Conservation (phyloP, 108 stramenopile species). For the Cylindrotheca fusiformis region DNA sequence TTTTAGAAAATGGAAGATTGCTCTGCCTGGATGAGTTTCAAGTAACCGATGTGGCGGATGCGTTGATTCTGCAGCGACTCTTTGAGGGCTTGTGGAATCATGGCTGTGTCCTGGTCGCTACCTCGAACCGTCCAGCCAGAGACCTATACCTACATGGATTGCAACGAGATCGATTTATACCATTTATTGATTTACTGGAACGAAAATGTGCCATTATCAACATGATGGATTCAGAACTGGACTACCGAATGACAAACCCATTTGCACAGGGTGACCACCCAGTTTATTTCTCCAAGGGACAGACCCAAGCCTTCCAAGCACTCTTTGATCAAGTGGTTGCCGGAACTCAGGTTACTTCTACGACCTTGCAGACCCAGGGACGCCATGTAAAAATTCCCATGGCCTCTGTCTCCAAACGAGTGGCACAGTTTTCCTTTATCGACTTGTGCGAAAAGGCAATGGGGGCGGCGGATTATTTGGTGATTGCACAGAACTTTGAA, state of each 20-base stretch:
- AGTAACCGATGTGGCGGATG: conserved; percentile 92
- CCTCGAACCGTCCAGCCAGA: conserved; percentile 89
- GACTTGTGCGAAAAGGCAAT: conserved; percentile 87
- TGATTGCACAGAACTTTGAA: conserved; percentile 83
- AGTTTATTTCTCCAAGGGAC: conserved; percentile 16
- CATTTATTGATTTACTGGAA: conserved; percentile 90
- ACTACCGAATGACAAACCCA: conserved; percentile 69
- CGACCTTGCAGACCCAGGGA: conserved; percentile 59
- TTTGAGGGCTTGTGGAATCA: conserved; percentile 69
- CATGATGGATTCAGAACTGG: conserved; percentile 79
- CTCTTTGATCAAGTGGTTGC: conserved; percentile 46
- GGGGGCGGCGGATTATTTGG: conserved; percentile 92
- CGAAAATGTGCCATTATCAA: conserved; percentile 56
- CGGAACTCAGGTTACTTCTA: conserved; percentile 31
- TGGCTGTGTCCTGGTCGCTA: conserved; percentile 86
- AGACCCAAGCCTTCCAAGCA: conserved; percentile 20
- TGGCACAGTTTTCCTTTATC: conserved; percentile 76
- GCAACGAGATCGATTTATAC: conserved; percentile 94
- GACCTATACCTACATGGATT: conserved; percentile 95
- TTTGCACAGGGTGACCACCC: conserved; percentile 6
- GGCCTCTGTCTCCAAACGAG: conserved; percentile 40
- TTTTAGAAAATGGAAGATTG: conserved; percentile 48
- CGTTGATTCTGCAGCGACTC: conserved; percentile 71
- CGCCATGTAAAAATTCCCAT: conserved; percentile 60
- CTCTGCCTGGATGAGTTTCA: conserved; percentile 93